A percentile compares a stretch with the other conserved stretches of the same genome.
Conservation (phyloP, 306 rosid genomes). For the Sechiopsis laciniata region DNA sequence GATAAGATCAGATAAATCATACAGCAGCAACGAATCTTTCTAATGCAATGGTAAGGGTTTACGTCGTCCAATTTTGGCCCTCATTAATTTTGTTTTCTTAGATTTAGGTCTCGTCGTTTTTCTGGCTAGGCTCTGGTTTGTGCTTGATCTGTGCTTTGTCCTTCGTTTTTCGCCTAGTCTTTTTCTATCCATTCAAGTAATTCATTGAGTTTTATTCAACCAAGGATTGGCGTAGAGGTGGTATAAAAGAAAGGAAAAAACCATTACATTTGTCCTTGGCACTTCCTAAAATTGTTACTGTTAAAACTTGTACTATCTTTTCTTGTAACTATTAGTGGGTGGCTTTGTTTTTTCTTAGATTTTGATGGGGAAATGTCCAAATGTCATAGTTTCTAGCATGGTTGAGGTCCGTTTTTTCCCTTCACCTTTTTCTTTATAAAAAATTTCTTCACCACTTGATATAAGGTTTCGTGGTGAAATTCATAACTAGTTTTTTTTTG, state of each 20-base stretch:
- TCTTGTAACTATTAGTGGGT: neutral
- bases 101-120: neutral
- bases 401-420: no score
- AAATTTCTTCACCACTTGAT: neutral
- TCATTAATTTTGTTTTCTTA: neutral
- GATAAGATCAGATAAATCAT: constrained; percentile 18
- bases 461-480: neutral
- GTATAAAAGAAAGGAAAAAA: neutral
- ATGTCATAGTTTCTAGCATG: no score
- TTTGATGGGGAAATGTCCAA: neutral
- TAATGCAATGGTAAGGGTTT: neutral
- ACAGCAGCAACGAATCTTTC: neutral
- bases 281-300: neutral
- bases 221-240: neutral
- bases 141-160: neutral
- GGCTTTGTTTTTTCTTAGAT: neutral
- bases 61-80: neutral
- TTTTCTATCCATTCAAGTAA: constrained; percentile 8
- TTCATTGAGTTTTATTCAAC: neutral
- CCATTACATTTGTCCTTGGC: neutral
- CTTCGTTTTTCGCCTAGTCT: neutral
- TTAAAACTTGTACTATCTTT: neutral
- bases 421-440: no score
- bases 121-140: neutral
- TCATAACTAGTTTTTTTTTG: neutral